These are phyloP conservation scores for Stachybotrys chlorohalonatus DNA, from an alignment of 2,329 filamentous ascomycete species.

Conservation along the genomic window DNA sequence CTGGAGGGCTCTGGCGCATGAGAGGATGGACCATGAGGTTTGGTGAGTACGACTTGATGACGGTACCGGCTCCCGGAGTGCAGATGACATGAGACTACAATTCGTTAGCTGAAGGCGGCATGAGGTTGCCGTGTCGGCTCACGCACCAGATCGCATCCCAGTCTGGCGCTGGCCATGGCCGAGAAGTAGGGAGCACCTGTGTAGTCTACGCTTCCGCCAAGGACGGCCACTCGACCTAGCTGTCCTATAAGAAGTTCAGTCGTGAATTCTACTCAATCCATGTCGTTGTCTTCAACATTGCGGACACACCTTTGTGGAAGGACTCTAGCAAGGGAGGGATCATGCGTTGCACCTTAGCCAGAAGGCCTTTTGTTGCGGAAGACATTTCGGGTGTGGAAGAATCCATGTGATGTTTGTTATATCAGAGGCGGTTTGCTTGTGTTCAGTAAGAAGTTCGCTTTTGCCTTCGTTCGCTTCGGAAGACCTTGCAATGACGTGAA, in stretches of 20 bases:
- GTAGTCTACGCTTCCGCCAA: slow-evolving; percentile 92
- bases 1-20: slow-evolving; percentile 65
- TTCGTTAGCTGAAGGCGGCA: neutral
- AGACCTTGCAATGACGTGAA: neutral
- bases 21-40: slow-evolving; percentile 98
- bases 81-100: slow-evolving; percentile 80
- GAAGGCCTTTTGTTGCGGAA: slow-evolving; percentile 61
- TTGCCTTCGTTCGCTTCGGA: neutral
- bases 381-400: slow-evolving; percentile 43
- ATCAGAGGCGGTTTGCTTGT: neutral
- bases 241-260: slow-evolving; percentile 55
- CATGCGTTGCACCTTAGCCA: slow-evolving; percentile 78
- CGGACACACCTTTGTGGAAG: slow-evolving; percentile 78
- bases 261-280: neutral
- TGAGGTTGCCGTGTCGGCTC: too few relatives aligned
- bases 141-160: slow-evolving; percentile 82
- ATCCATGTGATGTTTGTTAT: neutral
- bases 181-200: slow-evolving; percentile 98
- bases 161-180: slow-evolving; percentile 84
- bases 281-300: slow-evolving; percentile 1
- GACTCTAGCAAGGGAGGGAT: slow-evolving; percentile 90
- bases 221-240: slow-evolving; percentile 82
- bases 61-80: slow-evolving; percentile 74
- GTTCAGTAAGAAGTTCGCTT: neutral
- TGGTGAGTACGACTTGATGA: slow-evolving; percentile 96